Evolutionary conservation across 2,329 filamentous ascomycete species (phyloP), one percentile per base, ranked within the genome.

Genomic region (Microdochium paspali): DNA sequence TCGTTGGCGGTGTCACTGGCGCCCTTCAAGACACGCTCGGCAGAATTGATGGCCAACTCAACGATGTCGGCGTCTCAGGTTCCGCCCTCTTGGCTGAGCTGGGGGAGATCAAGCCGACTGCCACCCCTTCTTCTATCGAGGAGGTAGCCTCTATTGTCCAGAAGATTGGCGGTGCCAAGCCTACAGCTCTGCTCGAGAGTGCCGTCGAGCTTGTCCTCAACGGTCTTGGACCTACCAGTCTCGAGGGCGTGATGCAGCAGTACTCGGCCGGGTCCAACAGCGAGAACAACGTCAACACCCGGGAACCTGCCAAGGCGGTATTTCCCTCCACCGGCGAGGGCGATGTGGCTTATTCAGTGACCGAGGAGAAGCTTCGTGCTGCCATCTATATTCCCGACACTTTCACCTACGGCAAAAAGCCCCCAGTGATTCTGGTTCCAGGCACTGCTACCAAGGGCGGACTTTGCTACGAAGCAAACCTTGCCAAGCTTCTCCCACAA

Each of bases 371-470:
- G 39, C 47, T 51, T 10, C 50, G 48, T 5, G 45, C 30, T 10
- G 47, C 48, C 18, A 47, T 51, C 42, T 42, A 45, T 25, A 51
- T 51, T 24, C 50, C 50, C 4, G 25, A 26, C 7, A 24, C 12
- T 5, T 51, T 51, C 45, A 49, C 45, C 3, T 49, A 49, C 15
- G 46, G 46, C 24, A 20, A 24, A 5, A 48, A 49, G 12, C 50
- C 47, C 15, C 47, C 45, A 4, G 44, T 44, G 2, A 18, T 49
- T 15, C 44, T 51, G 25, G 47, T 49, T 2, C 45, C 45, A 3
- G 47, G 47, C 18, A 49, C 50, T 2, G 50, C 47, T n/a, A 44
- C 47, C 2, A 49, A 47, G 24, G 50, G 46, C 26, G 39, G 48
- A 6, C 24, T 44, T 20, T 42, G n/a, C 24, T 51, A 44, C 42